Evolutionary conservation across 2,329 filamentous ascomycete genomes (phyloP).

Genomic region (Epichloe aotearoae): DNA sequence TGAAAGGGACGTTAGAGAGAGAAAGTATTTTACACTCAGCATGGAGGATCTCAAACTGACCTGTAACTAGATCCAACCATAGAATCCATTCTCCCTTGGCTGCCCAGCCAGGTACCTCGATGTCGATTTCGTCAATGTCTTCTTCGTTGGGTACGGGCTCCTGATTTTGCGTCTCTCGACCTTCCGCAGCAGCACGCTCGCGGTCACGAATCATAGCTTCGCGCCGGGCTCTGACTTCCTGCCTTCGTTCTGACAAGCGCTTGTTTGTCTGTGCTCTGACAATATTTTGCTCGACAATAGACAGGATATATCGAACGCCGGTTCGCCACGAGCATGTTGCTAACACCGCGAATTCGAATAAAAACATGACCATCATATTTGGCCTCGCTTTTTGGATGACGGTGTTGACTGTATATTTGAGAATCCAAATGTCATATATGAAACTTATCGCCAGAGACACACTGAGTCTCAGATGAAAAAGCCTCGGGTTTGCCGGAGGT

Average conservation of each 20-base stretch:
- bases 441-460: slow-evolving; percentile 69
- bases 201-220: slow-evolving; percentile 37
- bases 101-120: slow-evolving; percentile 93
- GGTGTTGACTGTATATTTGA: slow-evolving; percentile 67
- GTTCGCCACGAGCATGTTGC: slow-evolving; percentile 71
- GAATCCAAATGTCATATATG: slow-evolving; percentile 65
- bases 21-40: background rate
- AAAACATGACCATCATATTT: slow-evolving; percentile 99
- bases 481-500: slow-evolving; percentile 71
- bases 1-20: slow-evolving; percentile 16
- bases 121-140: slow-evolving; percentile 82
- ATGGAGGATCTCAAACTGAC: slow-evolving; percentile 30
- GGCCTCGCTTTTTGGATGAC: slow-evolving; percentile 81
- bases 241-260: slow-evolving; percentile 53
- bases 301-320: slow-evolving; percentile 62
- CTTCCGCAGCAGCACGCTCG: slow-evolving; percentile 34
- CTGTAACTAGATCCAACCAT: slow-evolving; percentile 70
- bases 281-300: slow-evolving; percentile 64
- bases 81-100: slow-evolving; percentile 89
- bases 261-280: slow-evolving; percentile 59
- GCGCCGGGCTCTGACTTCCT: slow-evolving; percentile 49
- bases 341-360: slow-evolving; percentile 91
- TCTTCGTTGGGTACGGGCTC: slow-evolving; percentile 50
- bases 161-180: slow-evolving; percentile 42
- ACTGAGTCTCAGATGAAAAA: slow-evolving; percentile 77